A percentile compares a stretch with the other conserved stretches of the same genome.
These are phyloP conservation scores for Aulographum hederae DNA, from an alignment of 2,329 filamentous ascomycete genomes.

Conservation along the genomic window DNA sequence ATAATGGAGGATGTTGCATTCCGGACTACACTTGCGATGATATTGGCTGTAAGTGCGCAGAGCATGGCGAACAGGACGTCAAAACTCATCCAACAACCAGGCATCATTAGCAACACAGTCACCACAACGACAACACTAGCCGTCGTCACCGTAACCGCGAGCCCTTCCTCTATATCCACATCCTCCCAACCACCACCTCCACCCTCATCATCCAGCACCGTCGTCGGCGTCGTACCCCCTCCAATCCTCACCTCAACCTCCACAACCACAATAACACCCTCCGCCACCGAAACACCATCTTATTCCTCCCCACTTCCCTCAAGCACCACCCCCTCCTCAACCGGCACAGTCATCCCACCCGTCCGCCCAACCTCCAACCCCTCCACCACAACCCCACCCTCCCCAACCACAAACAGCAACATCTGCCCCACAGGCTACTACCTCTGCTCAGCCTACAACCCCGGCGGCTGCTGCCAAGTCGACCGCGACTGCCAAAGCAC, in stretches of 20 bases:
- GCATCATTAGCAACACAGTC: conserved; percentile 7
- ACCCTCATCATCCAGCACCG: conserved; percentile 16
- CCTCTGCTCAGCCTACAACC: conserved; percentile 64
- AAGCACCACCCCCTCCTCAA: conserved; percentile 13
- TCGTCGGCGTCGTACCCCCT: conserved; percentile 26
- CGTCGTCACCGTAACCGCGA: conserved; percentile 4
- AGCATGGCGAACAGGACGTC: background rate
- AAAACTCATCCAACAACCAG: conserved; percentile 2
- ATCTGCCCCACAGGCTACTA: conserved; percentile 83
- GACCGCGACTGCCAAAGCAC: conserved; percentile 70
- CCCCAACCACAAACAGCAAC: conserved; percentile 11
- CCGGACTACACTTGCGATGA: conserved; percentile 51
- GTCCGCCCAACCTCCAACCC: conserved; percentile 23
- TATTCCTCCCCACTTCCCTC: conserved; percentile 15
- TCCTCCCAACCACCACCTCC: conserved; percentile 13
- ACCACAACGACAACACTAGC: conserved; percentile 11
- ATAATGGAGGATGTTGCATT: conserved; percentile 62
- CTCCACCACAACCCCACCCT: conserved; percentile 13
- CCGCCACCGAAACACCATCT: conserved; percentile 23
- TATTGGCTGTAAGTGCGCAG: conserved; percentile 42
- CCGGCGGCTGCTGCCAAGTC: conserved; percentile 74
- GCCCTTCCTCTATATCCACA: conserved; percentile 4
- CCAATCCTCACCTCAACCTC: conserved; percentile 29
- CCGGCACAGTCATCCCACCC: conserved; percentile 18
- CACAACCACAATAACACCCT: conserved; percentile 20